Conservation (phyloP, 2,329 filamentous ascomycete genomes). For the Neopestalotiopsis rosae region DNA sequence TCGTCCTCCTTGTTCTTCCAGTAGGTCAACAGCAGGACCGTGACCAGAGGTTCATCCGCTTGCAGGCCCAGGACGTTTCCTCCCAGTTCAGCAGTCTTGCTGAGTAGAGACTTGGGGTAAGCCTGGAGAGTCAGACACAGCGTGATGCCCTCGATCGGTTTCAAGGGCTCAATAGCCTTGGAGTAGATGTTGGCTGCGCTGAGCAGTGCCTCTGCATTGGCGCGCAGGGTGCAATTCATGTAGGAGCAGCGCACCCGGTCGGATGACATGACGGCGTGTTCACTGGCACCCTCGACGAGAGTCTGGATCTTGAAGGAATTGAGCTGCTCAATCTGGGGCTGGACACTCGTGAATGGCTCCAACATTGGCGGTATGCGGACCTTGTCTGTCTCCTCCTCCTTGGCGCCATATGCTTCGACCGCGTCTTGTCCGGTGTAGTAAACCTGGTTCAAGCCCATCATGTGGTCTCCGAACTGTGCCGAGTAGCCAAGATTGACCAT, state of each 20-base stretch:
- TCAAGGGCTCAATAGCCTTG: not conserved
- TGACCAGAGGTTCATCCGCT: not conserved
- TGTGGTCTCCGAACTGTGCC: not conserved
- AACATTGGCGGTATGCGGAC: not conserved
- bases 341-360: not conserved
- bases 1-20: constrained; percentile 3
- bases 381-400: not conserved
- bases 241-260: not conserved
- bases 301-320: not conserved
- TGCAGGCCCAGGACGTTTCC: not conserved
- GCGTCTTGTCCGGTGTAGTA: not conserved
- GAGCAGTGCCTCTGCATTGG: not conserved
- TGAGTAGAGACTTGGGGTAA: not conserved
- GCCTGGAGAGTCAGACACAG: not conserved
- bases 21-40: not conserved
- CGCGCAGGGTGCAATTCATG: not conserved
- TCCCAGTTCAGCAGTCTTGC: not conserved
- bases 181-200: not conserved
- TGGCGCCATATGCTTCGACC: not conserved
- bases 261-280: constrained; percentile 1
- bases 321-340: constrained; percentile 2
- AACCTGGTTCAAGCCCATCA: not conserved
- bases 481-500: constrained; percentile 15
- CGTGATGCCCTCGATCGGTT: not conserved
- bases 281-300: not conserved